These are phyloP conservation scores for Starmerella khaoyaiensis DNA, from an alignment of 805 yeast species.

Conservation along the genomic window DNA sequence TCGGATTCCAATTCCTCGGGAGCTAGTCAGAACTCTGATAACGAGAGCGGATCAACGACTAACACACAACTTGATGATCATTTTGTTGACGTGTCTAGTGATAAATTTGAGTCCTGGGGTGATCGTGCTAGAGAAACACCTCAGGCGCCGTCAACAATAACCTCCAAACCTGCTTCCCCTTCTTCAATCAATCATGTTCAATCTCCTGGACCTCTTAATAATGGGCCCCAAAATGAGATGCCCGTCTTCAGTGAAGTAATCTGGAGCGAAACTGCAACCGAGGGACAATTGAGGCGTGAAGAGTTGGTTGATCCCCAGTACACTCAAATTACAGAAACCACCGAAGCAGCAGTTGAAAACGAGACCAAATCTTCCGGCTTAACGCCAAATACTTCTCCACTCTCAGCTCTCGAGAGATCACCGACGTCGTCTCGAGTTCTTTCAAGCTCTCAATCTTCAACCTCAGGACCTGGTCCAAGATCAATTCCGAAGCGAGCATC, in stretches of 20 bases:
- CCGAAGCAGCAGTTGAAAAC: not conserved
- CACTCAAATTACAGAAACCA: not conserved
- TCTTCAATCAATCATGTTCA: too few relatives aligned
- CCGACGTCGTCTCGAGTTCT: not conserved
- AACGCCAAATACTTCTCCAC: not conserved
- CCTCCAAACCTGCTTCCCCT: too few relatives aligned
- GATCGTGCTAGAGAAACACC: too few relatives aligned
- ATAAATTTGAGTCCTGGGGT: too few relatives aligned
- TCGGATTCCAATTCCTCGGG: not conserved
- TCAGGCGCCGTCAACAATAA: too few relatives aligned
- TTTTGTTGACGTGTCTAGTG: too few relatives aligned
- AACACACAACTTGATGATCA: too few relatives aligned
- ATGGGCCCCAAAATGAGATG: not conserved
- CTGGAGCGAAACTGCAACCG: conserved; percentile 18
- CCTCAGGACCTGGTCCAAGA: not conserved
- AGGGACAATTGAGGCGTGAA: not conserved
- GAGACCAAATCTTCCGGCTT: not conserved
- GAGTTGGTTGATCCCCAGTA: conserved; percentile 3
- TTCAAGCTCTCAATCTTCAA: not conserved
- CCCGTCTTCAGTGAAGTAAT: conserved; percentile 21
- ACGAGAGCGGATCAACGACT: conserved; percentile 7
- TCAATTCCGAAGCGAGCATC: conserved; percentile 1
- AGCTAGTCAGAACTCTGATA: conserved; percentile 6
- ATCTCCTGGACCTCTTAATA: too few relatives aligned
- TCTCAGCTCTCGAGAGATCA: not conserved